Evolutionary conservation across 2,329 filamentous ascomycete species (phyloP).

Genomic region (Aspergillus sp.): DNA sequence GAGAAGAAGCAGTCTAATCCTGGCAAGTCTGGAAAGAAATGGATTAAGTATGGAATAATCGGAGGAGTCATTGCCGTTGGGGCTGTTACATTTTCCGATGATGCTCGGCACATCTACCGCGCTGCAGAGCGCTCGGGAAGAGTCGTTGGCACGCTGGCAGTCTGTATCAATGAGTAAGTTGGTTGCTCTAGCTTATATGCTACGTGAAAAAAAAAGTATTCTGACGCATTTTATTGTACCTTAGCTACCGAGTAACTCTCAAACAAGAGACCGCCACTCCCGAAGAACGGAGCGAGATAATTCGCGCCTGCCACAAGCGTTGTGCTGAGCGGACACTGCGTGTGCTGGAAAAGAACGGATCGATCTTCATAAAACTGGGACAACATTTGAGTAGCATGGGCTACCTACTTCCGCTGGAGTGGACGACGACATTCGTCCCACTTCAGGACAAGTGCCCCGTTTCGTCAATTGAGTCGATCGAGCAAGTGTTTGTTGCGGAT

Average conservation of each 20-base stretch:
- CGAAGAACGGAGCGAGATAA: constrained; percentile 63
- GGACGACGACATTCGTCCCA: constrained; percentile 94
- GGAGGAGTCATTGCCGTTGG: constrained; percentile 42
- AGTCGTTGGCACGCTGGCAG: constrained; percentile 70
- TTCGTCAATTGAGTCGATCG: constrained; percentile 82
- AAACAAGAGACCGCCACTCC: constrained; percentile 65
- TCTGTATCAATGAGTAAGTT: constrained; percentile 86
- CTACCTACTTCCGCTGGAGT: constrained; percentile 85
- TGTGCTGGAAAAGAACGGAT: constrained; percentile 92
- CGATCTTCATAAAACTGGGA: constrained; percentile 96
- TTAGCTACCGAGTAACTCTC: constrained; percentile 82
- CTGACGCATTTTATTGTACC: constrained; percentile 6
- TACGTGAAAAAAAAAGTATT: neutral
- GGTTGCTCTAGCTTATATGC: constrained; percentile 17
- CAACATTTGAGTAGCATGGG: constrained; percentile 97
- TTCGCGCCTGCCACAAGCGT: constrained; percentile 85
- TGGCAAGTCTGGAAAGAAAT: constrained; percentile 22
- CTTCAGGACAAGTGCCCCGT: constrained; percentile 95
- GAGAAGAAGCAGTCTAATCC: constrained; percentile 14
- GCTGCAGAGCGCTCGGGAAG: constrained; percentile 75
- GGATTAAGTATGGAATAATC: constrained; percentile 34
- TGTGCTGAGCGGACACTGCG: constrained; percentile 84
- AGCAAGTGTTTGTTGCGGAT: constrained; percentile 81
- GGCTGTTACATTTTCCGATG: constrained; percentile 56
- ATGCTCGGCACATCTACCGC: constrained; percentile 74